Evolutionary conservation across 1,284 basidiomycete species (phyloP), one percentile per base, ranked within the genome.

Genomic region (Malassezia arunalokei): DNA sequence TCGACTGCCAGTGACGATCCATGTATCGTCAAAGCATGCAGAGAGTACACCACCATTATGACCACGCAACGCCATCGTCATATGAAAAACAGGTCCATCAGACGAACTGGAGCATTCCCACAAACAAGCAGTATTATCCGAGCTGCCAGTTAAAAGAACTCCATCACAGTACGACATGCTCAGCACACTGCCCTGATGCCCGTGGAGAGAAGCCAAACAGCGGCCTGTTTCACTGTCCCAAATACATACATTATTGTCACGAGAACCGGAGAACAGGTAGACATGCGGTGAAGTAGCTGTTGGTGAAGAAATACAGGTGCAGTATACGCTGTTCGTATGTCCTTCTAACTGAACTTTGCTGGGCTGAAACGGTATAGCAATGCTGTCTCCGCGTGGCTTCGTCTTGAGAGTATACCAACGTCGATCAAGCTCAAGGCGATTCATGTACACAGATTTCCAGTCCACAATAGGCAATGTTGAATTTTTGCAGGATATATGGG

Each of bases 1-100:
- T 14, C 48, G 53, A 35, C 47, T 46, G n/a, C 42, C 47, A 12
- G 53, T 55, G 3, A 55, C 43, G 29, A 55, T 47, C 38, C 42
- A 55, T 0, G 12, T 9, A 5, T 33, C 15, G 31, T 47, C 43
- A n/a, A 40, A 41, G 8, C 32, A 29, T 7, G 50, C 39, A 15
- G 24, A 20, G 3, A 55, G 41, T 8, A 55, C 35, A 29, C 51
- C 51, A 14, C 24, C 45, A n/a, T n/a, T 15, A 38, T 54, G 51
- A 4, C 51, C 51, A 3, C 11, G 15, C 33, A 35, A 15, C 33
- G 11, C 11, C 11, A 2, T 12, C 33, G 11, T 11, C 11, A 15
- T 15, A 35, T 35, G 33, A 5, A 35, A 35, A 15, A 35, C 11
- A 35, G 33, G 33, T 15, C 11, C 11, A 35, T 35, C 15, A 35